Percentiles rank a stretch among this genome's conserved stretches.
phyloP scores from a whole-genome alignment of 2,329 filamentous ascomycete species.

The Fusarium lateritium region DNA sequence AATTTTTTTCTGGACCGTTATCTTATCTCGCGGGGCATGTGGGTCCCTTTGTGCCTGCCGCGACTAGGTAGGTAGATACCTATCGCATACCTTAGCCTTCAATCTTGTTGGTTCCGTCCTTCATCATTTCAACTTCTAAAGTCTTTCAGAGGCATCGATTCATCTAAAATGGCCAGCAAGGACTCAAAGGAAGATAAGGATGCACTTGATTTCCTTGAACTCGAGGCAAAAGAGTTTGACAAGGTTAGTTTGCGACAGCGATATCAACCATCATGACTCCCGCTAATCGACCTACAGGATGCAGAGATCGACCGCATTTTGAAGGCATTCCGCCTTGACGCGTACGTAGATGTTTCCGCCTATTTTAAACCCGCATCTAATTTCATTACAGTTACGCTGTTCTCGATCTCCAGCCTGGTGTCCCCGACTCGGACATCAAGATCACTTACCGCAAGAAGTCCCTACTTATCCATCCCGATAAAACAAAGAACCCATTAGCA shows the following conservation, averaged over 20 bases:
- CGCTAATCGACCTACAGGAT: slow-evolving; percentile 71
- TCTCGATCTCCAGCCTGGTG: slow-evolving; percentile 93
- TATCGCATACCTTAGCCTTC: slow-evolving; percentile 26
- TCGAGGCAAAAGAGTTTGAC: slow-evolving; percentile 90
- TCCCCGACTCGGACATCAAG: slow-evolving; percentile 97
- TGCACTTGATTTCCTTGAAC: slow-evolving; percentile 84
- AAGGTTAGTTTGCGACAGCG: slow-evolving; percentile 71
- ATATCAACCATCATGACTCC: slow-evolving; percentile 13
- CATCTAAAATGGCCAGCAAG: slow-evolving; percentile 55
- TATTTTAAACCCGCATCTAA: slow-evolving; percentile 13
- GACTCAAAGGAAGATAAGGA: slow-evolving; percentile 74
- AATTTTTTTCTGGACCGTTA: slow-evolving; percentile 55
- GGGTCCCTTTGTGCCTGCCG: slow-evolving; percentile 28
- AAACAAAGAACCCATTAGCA: slow-evolving; percentile 90
- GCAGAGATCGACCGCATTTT: slow-evolving; percentile 96
- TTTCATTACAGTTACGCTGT: slow-evolving; percentile 81
- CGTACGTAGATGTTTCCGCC: slow-evolving; percentile 56
- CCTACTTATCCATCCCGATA: slow-evolving; percentile 98
- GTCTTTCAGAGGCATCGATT: background rate
- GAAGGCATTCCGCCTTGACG: slow-evolving; percentile 84
- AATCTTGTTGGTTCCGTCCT: slow-evolving; percentile 1
- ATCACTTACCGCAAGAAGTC: slow-evolving; percentile 95
- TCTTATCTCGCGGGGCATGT: slow-evolving; percentile 58
- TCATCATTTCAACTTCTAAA: slow-evolving; percentile 23
- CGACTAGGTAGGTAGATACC: background rate